These are phyloP conservation scores for Choricystis sp. DNA, from an alignment of 139 green algal species.

Conservation along the genomic window DNA sequence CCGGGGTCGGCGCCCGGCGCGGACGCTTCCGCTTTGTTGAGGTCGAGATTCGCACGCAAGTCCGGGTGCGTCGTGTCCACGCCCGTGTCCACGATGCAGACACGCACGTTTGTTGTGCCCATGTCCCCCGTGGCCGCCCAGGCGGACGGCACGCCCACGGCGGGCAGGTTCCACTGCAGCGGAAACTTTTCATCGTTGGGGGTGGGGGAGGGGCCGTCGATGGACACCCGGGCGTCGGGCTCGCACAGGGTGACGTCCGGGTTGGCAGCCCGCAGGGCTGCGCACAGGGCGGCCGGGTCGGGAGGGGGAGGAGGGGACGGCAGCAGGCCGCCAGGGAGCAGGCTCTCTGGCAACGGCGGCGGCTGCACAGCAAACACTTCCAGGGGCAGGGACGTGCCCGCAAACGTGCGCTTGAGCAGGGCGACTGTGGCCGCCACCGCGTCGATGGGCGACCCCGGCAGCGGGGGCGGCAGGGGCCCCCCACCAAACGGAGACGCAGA, in stretches of 20 bases:
- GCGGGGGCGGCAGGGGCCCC: no score
- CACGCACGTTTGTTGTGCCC: slow-evolving; percentile 19
- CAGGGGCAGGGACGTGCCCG: not conserved
- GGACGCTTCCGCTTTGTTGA: slow-evolving; percentile 30
- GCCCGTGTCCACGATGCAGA: slow-evolving; percentile 56
- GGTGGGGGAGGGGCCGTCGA: not conserved
- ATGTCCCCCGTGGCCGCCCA: slow-evolving; percentile 8
- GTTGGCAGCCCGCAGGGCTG: not conserved
- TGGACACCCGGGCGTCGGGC: not conserved
- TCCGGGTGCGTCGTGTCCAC: slow-evolving; percentile 40
- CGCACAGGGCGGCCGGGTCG: not conserved
- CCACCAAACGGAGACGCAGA: no score
- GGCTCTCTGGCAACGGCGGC: no score
- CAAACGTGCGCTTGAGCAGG: not conserved
- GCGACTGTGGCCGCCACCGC: not conserved
- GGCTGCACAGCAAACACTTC: not conserved
- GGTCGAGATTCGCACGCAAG: slow-evolving; percentile 35
- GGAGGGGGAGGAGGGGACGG: no score
- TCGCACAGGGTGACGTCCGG: not conserved
- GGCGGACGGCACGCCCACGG: slow-evolving; percentile 3
- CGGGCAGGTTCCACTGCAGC: slow-evolving; percentile 17
- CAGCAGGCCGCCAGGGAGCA: no score
- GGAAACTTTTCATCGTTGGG: not conserved
- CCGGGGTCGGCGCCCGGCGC: no score
- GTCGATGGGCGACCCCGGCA: no score